These are phyloP conservation scores for Apostasia shenzhenica DNA, from an alignment of 106 monocot genomes.

Conservation along the genomic window DNA sequence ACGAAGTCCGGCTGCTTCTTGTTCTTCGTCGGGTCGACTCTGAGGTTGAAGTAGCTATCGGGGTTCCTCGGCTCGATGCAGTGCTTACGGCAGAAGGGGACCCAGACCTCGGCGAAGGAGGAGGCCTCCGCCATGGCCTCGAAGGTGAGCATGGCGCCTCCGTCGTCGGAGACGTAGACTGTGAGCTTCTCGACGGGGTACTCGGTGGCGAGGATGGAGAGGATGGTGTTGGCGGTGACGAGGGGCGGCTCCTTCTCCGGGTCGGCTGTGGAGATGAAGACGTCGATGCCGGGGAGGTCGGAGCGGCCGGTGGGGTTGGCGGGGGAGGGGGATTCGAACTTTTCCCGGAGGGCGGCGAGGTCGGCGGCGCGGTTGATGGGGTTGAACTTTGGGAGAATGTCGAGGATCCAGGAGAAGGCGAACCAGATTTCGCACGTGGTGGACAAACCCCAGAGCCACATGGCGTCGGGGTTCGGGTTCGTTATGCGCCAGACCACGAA, in stretches of 20 bases:
- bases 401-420: slow-evolving; percentile 87
- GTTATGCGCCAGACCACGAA: slow-evolving; percentile 67
- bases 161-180: slow-evolving; percentile 89
- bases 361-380: slow-evolving; percentile 86
- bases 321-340: slow-evolving; percentile 47
- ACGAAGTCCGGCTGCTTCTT: slow-evolving; percentile 89
- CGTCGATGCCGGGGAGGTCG: slow-evolving; percentile 58
- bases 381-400: slow-evolving; percentile 86
- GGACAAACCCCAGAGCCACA: slow-evolving; percentile 91
- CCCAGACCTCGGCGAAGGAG: slow-evolving; percentile 77
- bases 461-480: slow-evolving; percentile 75
- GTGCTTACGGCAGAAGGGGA: slow-evolving; percentile 95
- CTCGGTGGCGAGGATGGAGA: slow-evolving; percentile 87
- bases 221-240: slow-evolving; percentile 78
- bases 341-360: slow-evolving; percentile 57
- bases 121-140: slow-evolving; percentile 88
- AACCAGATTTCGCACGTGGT: slow-evolving; percentile 91
- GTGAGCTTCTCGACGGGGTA: slow-evolving; percentile 92
- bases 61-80: slow-evolving; percentile 87
- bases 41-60: slow-evolving; percentile 61
- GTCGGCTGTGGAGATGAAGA: slow-evolving; percentile 70
- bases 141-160: slow-evolving; percentile 73
- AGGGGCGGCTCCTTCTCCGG: slow-evolving; percentile 84
- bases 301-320: slow-evolving; percentile 53
- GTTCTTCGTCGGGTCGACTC: slow-evolving; percentile 83